Evolutionary conservation across 306 rosid genomes (phyloP).

Genomic region (Lagenaria siceraria): DNA sequence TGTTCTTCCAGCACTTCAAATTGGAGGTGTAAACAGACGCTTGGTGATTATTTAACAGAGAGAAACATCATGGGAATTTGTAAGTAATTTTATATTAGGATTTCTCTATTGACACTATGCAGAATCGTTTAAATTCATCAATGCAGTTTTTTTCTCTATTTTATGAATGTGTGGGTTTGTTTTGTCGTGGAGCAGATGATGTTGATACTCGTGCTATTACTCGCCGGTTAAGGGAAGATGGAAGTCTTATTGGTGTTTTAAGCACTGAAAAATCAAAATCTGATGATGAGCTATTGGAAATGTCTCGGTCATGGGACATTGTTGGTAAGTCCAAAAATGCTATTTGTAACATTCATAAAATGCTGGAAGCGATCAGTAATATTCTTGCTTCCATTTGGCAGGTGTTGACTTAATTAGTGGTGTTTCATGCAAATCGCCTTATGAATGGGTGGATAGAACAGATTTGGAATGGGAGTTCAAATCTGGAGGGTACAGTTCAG

Average conservation of each 20-base stretch:
- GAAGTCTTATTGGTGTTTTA: conserved; percentile 91
- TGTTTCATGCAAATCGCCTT: conserved; percentile 72
- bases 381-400: conserved; percentile 23
- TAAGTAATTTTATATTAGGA: conserved; percentile 21
- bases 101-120: neutral
- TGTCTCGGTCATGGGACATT: conserved; percentile 86
- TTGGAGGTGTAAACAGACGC: conserved; percentile 63
- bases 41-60: conserved; percentile 62
- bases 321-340: conserved; percentile 40
- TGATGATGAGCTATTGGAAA: conserved; percentile 63
- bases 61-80: conserved; percentile 97
- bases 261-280: conserved; percentile 73
- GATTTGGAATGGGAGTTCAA: conserved; percentile 55
- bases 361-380: conserved; percentile 1
- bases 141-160: neutral
- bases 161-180: neutral
- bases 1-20: conserved; percentile 65
- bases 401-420: conserved; percentile 92
- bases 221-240: conserved; percentile 83
- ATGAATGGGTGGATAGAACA: conserved; percentile 74
- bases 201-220: conserved; percentile 94
- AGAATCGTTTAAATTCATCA: neutral
- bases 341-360: neutral
- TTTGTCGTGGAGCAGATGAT: conserved; percentile 52
- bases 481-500: conserved; percentile 19